Percentiles rank a stretch among this genome's conserved stretches.
phyloP scores from a whole-genome alignment of 2,329 filamentous ascomycete genomes.

The Ceratocystis diversiconidia region DNA sequence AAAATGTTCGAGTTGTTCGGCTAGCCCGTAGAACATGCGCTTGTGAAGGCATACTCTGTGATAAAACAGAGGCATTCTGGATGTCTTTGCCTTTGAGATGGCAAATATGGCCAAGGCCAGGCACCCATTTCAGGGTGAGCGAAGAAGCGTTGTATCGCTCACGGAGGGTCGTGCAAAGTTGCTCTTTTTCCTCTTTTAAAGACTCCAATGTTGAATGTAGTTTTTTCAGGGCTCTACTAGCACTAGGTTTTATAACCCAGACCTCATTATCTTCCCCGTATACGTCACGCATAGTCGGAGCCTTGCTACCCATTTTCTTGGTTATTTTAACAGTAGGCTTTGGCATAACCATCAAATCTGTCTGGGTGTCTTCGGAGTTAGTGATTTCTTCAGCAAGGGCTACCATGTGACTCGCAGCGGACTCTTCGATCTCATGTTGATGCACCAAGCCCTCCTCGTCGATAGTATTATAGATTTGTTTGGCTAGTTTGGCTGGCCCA shows the following conservation, averaged over 20 bases:
- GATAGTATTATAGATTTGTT: slow-evolving; percentile 60
- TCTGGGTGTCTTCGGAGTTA: slow-evolving; percentile 47
- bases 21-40: slow-evolving; percentile 55
- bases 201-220: slow-evolving; percentile 55
- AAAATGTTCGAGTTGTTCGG: slow-evolving; percentile 72
- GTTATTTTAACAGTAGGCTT: slow-evolving; percentile 25
- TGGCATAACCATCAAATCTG: slow-evolving; percentile 40
- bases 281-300: slow-evolving; percentile 35
- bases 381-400: slow-evolving; percentile 60
- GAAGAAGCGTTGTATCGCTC: slow-evolving; percentile 45
- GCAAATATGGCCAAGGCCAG: slow-evolving; percentile 75
- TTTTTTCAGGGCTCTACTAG: slow-evolving; percentile 48
- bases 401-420: slow-evolving; percentile 54
- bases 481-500: slow-evolving; percentile 53
- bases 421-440: slow-evolving; percentile 63
- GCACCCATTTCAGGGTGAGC: slow-evolving; percentile 72
- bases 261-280: slow-evolving; percentile 46
- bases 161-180: slow-evolving; percentile 48
- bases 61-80: slow-evolving; percentile 24
- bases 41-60: slow-evolving; percentile 16
- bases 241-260: slow-evolving; percentile 53
- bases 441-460: slow-evolving; percentile 71
- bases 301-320: slow-evolving; percentile 32
- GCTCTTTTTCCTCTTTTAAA: slow-evolving; percentile 45
- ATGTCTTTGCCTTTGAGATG: slow-evolving; percentile 76